Conservation (phyloP, 2,329 filamentous ascomycete genomes). For the Penicillium nordicum region DNA sequence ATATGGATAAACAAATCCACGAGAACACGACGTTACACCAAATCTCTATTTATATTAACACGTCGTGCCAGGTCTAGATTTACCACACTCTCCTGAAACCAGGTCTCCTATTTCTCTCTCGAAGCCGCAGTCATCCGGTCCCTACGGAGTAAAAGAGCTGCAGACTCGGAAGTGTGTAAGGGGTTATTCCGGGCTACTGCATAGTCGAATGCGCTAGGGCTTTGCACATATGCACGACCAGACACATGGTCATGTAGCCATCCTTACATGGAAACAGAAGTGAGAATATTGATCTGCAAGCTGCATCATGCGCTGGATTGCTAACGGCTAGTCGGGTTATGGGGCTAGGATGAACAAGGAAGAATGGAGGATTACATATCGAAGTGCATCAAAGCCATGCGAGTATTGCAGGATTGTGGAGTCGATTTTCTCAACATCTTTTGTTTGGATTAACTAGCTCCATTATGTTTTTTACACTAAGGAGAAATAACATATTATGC, state of each 20-base stretch:
- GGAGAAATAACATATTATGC: not conserved
- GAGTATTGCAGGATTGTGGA: constrained; percentile 20
- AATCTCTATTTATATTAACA: not conserved
- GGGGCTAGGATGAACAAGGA: not conserved
- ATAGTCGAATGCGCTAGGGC: not conserved
- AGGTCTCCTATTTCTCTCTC: constrained; percentile 6
- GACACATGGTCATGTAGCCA: constrained; percentile 3
- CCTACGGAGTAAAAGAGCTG: constrained; percentile 4
- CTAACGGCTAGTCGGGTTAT: constrained; percentile 2
- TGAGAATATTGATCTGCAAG: constrained; percentile 12
- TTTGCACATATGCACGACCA: not conserved
- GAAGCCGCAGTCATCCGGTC: constrained; percentile 9
- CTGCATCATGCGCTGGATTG: constrained; percentile 10
- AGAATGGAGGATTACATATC: not conserved
- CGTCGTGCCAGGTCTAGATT: not conserved
- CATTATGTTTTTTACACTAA: not conserved
- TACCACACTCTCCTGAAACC: constrained; percentile 3
- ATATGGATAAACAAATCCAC: not conserved
- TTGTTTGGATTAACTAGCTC: not conserved
- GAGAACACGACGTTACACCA: constrained; percentile 2
- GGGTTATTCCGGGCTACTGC: constrained; percentile 2
- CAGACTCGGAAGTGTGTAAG: not conserved
- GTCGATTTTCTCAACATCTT: constrained; percentile 1
- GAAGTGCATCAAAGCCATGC: constrained; percentile 4
- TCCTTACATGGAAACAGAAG: not conserved